phyloP scores from a whole-genome alignment of 1,139 yeast species.

The Saccharomyces uvarum region DNA sequence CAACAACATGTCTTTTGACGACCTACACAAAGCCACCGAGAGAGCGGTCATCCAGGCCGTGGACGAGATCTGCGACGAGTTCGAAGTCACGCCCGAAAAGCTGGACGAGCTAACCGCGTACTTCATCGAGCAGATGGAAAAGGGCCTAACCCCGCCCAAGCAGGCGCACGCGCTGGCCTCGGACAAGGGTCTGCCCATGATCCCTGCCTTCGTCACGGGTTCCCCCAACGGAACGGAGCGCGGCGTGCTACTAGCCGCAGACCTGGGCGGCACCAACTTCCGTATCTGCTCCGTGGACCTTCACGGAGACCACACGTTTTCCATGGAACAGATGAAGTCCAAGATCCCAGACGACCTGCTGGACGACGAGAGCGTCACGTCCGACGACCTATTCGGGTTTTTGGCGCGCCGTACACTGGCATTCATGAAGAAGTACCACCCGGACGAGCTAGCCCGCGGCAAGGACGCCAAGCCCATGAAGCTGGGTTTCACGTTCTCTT shows the following conservation, averaged over 20 bases:
- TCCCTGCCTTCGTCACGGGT: slow-evolving; percentile 74
- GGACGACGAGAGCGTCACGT: slow-evolving; percentile 39
- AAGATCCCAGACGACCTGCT: slow-evolving; percentile 68
- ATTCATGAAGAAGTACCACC: slow-evolving; percentile 60
- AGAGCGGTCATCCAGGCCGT: slow-evolving; percentile 30
- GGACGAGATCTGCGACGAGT: slow-evolving; percentile 46
- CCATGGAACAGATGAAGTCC: slow-evolving; percentile 61
- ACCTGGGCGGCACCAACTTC: slow-evolving; percentile 83
- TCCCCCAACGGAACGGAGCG: slow-evolving; percentile 76
- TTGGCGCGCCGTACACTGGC: slow-evolving; percentile 60
- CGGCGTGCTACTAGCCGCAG: slow-evolving; percentile 75
- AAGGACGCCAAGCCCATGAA: slow-evolving; percentile 40
- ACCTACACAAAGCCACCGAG: slow-evolving; percentile 22
- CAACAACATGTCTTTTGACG: slow-evolving; percentile 25
- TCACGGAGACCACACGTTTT: slow-evolving; percentile 73
- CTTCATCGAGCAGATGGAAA: slow-evolving; percentile 55
- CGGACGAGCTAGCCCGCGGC: slow-evolving; percentile 31
- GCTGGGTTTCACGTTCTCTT: slow-evolving; percentile 86
- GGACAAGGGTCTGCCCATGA: slow-evolving; percentile 63
- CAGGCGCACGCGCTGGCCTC: slow-evolving; percentile 35
- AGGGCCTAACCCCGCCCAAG: slow-evolving; percentile 40
- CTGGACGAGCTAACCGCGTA: slow-evolving; percentile 54
- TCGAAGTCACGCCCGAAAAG: slow-evolving; percentile 45
- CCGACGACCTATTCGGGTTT: slow-evolving; percentile 57
- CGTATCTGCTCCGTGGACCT: slow-evolving; percentile 79